These are phyloP conservation scores for Quercus gilva DNA, from an alignment of 306 rosid species.

Conservation along the genomic window DNA sequence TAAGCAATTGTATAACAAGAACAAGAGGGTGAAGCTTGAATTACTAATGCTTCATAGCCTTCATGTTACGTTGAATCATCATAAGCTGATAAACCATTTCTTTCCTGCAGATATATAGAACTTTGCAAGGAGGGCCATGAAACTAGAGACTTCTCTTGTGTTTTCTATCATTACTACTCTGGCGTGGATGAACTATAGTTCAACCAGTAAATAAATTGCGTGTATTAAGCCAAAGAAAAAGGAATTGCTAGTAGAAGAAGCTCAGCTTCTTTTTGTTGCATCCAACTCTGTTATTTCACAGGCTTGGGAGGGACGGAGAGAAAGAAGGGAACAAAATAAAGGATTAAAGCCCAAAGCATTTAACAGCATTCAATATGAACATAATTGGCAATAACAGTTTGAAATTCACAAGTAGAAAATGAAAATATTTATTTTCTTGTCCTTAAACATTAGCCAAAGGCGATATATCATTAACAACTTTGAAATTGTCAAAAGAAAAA, in stretches of 20 bases:
- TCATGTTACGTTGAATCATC: not conserved
- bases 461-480: no score
- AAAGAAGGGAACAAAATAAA: no score
- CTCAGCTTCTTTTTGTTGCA: not conserved
- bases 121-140: conserved; percentile 67
- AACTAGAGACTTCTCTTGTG: conserved; percentile 70
- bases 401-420: no score
- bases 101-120: conserved; percentile 51
- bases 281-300: not conserved
- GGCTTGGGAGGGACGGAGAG: no score
- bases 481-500: no score
- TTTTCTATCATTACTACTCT: conserved; percentile 67
- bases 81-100: conserved; percentile 3
- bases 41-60: not conserved
- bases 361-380: no score
- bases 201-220: not conserved
- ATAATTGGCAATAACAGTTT: no score
- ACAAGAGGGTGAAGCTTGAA: not conserved
- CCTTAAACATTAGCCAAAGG: no score
- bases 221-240: no score
- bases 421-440: no score
- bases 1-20: not conserved
- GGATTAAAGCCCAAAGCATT: no score
- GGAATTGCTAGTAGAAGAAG: not conserved
- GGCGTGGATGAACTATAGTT: conserved; percentile 52